Conservation (phyloP, 2,329 filamentous ascomycete genomes). For the Ceratocystis variospora region DNA sequence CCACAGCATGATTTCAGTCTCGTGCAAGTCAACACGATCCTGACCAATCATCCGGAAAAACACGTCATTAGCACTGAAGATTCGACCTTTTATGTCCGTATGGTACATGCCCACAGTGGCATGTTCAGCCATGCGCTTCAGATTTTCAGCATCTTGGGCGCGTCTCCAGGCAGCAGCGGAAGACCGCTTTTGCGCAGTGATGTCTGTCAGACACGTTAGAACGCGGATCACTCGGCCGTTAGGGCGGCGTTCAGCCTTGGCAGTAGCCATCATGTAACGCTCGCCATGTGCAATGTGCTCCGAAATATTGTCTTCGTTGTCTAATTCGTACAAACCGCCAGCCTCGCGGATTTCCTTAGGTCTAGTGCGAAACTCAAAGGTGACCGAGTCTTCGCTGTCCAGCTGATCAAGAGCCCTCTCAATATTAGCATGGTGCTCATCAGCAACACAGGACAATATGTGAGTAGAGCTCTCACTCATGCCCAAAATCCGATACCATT, state of each 20-base stretch:
- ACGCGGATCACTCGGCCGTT: constrained; percentile 34
- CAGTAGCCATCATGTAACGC: constrained; percentile 35
- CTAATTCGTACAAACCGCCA: background rate
- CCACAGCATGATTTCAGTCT: constrained; percentile 32
- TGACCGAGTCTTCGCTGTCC: constrained; percentile 28
- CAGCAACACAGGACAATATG: constrained; percentile 33
- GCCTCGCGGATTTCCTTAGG: background rate
- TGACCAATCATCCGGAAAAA: constrained; percentile 41
- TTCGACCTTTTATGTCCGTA: constrained; percentile 36
- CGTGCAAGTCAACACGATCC: constrained; percentile 30
- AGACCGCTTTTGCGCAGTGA: constrained; percentile 35
- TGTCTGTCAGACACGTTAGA: constrained; percentile 38
- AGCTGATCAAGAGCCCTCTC: constrained; percentile 22
- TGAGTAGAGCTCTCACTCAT: constrained; percentile 25
- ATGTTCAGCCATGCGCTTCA: constrained; percentile 41
- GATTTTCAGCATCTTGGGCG: constrained; percentile 39
- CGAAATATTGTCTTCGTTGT: constrained; percentile 18
- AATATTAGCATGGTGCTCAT: constrained; percentile 34
- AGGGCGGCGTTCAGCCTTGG: constrained; percentile 33
- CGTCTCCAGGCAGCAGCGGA: constrained; percentile 36
- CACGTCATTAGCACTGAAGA: constrained; percentile 39
- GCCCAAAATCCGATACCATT: constrained; percentile 43
- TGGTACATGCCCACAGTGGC: constrained; percentile 44
- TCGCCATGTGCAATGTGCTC: constrained; percentile 12
- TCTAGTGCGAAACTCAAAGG: constrained; percentile 36